phyloP scores from a whole-genome alignment of 2,329 filamentous ascomycete species.

The Ophiocordyceps polyrhachis-furcata region DNA sequence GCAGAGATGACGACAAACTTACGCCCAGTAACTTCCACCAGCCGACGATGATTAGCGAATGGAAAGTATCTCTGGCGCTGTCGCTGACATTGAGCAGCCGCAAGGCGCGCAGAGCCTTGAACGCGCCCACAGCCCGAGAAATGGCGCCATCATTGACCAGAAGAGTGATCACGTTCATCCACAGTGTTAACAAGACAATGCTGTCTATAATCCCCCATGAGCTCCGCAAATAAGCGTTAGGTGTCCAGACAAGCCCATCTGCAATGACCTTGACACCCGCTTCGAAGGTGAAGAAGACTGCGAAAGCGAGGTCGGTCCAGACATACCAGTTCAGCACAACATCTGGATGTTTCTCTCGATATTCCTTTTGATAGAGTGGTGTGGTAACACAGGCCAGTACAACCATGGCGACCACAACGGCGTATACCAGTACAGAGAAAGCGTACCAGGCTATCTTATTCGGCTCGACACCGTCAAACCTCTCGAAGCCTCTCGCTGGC shows the following conservation, averaged over 20 bases:
- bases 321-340: constrained; percentile 75
- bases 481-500: constrained; percentile 68
- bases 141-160: constrained; percentile 67
- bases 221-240: constrained; percentile 90
- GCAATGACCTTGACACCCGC: constrained; percentile 84
- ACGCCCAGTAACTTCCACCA: constrained; percentile 85
- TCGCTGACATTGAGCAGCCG: constrained; percentile 90
- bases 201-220: constrained; percentile 96
- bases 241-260: constrained; percentile 90
- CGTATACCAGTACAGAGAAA: constrained; percentile 87
- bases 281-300: constrained; percentile 68
- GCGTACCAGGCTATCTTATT: constrained; percentile 82
- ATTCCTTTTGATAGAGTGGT: constrained; percentile 79
- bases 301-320: constrained; percentile 83
- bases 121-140: constrained; percentile 81
- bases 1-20: constrained; percentile 14
- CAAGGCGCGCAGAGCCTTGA: constrained; percentile 86
- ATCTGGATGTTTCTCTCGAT: constrained; percentile 45
- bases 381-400: constrained; percentile 86
- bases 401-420: constrained; percentile 95
- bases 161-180: constrained; percentile 81
- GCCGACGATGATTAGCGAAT: constrained; percentile 84
- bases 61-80: constrained; percentile 87
- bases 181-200: constrained; percentile 76
- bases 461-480: constrained; percentile 77